Conservation (phyloP, 805 yeast genomes). For the Komagataella mondaviorum region DNA sequence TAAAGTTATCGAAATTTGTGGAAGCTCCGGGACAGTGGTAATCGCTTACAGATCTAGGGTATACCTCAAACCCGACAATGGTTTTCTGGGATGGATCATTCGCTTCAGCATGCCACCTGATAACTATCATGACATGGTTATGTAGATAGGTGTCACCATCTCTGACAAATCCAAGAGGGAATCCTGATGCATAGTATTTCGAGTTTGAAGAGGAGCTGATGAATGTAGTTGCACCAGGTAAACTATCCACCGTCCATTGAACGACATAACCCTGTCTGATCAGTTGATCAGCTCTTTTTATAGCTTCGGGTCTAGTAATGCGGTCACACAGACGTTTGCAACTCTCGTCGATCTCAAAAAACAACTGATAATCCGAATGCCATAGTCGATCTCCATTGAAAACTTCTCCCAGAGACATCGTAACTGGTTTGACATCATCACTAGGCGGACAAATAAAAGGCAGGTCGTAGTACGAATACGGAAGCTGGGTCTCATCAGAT, state of each 20-base stretch:
- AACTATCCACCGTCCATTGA: constrained; percentile 73
- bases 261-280: constrained; percentile 61
- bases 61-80: constrained; percentile 83
- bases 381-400: constrained; percentile 71
- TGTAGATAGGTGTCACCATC: constrained; percentile 50
- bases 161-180: constrained; percentile 65
- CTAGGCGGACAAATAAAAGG: constrained; percentile 72
- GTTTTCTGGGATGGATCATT: constrained; percentile 26
- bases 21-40: constrained; percentile 65
- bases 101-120: constrained; percentile 49
- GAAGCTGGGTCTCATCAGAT: constrained; percentile 64
- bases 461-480: constrained; percentile 63
- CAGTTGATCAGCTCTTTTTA: constrained; percentile 43
- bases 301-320: constrained; percentile 33
- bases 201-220: constrained; percentile 40
- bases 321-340: constrained; percentile 63
- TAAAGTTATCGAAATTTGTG: constrained; percentile 42
- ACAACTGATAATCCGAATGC: constrained; percentile 57
- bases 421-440: constrained; percentile 38
- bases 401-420: constrained; percentile 63
- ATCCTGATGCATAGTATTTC: constrained; percentile 68
- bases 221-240: constrained; percentile 84
- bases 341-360: constrained; percentile 48
- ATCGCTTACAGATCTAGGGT: constrained; percentile 66
- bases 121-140: constrained; percentile 72